phyloP scores from a whole-genome alignment of 1,139 yeast genomes.

The Entelexis sorbosivorans region DNA sequence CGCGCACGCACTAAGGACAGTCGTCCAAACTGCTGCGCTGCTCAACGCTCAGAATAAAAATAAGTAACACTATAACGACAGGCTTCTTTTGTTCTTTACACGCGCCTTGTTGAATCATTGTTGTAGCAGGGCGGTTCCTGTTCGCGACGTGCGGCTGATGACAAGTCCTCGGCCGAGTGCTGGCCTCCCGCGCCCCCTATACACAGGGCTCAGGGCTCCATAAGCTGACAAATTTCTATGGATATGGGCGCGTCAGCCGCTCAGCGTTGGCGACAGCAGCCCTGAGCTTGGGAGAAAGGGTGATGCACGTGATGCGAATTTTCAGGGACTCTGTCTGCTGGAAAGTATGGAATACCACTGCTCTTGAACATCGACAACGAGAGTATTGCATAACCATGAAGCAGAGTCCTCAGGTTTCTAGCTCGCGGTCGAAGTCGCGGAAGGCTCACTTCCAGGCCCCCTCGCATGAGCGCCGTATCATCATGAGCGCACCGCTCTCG shows the following conservation, averaged over 20 bases:
- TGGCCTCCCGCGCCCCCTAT: too few relatives aligned
- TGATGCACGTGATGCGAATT: not conserved
- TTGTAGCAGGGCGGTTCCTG: too few relatives aligned
- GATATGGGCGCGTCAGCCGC: not conserved
- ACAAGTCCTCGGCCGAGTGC: too few relatives aligned
- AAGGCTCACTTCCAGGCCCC: slow-evolving; percentile 99
- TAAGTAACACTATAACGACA: too few relatives aligned
- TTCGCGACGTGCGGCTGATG: too few relatives aligned
- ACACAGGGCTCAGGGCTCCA: slow-evolving; percentile 6
- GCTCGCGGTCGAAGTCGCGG: slow-evolving; percentile 99
- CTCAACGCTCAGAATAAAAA: too few relatives aligned
- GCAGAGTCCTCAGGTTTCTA: slow-evolving; percentile 61
- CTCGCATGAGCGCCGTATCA: slow-evolving; percentile 87
- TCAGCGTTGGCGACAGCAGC: not conserved
- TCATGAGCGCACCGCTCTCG: slow-evolving; percentile 97
- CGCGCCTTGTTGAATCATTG: too few relatives aligned
- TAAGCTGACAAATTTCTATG: not conserved
- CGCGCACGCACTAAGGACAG: too few relatives aligned
- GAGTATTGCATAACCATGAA: slow-evolving; percentile 21
- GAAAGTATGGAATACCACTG: slow-evolving; percentile 8
- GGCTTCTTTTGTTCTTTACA: too few relatives aligned
- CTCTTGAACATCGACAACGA: slow-evolving; percentile 10
- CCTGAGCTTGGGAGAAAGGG: slow-evolving; percentile 1
- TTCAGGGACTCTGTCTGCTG: slow-evolving; percentile 6
- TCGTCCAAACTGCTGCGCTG: too few relatives aligned